Base-by-base conservation (phyloP, 345 rosid species). In the Pistacia vera region DNA sequence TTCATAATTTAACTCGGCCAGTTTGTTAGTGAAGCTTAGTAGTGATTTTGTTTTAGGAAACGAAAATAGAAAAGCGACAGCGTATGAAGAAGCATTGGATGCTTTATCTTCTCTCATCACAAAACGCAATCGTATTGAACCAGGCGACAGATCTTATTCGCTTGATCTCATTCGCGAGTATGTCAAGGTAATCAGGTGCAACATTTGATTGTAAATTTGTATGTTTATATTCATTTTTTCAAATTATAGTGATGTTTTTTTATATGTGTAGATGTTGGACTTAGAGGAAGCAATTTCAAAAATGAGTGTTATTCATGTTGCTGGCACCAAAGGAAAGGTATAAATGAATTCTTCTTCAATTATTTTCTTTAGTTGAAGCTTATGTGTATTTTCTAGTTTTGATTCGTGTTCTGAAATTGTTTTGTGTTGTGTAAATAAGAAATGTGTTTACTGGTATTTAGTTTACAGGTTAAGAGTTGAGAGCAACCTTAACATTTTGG, bases 251-350 rank as follows among this genome's bases (percentile, higher is more conserved):
- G 61, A 18, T 20, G 8, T 18, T 36, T 28, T 28, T 38, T 14
- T 64, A 79, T 78, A 41, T 74, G 44, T 81, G 22, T 77, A 96
- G 98, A 89, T 89, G 22, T 82, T 96, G 78, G 97, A 91, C 72
- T 84, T 96, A 55, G 97, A 91, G 35, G 94, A 93, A 18, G 86
- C 91, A 25, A 85, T 96, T 73, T 80, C 90, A 22, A 78, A 89
- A 63, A 78, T 96, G 91, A 96, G 92, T 83, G 78, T 93, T 69
- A 91, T 96, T 70, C 99, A 96, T 63, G 97, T 96, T 17, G 99
- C 99, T 12, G 99, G 99, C 58, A 93, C 98, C 17, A 96, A 96
- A 85, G 98, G 99, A 63, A 96, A 95, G 94, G 99, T 95, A 78
- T 49, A 17, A 1, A 51, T 41, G 59, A 18, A 65, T 41, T 66